Conservation (phyloP, 2,329 filamentous ascomycete genomes). For the Verticillium dahliae region DNA sequence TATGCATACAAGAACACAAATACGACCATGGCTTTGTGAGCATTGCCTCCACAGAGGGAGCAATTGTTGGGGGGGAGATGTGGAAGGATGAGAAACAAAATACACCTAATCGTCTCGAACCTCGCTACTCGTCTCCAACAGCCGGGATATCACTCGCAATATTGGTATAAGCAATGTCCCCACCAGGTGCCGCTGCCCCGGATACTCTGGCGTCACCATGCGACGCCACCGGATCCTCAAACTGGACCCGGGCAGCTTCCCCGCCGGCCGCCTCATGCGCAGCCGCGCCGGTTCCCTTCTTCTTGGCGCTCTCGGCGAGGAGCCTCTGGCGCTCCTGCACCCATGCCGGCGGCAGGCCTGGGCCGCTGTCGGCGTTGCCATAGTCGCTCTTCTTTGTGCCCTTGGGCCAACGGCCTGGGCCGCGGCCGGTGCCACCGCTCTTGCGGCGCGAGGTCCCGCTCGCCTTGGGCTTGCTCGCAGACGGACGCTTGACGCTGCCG, state of each 20-base stretch:
- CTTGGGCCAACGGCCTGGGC: conserved; percentile 61
- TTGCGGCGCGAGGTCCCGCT: conserved; percentile 42
- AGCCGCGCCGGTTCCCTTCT: conserved; percentile 2
- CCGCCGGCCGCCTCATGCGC: neutral
- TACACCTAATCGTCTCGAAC: neutral
- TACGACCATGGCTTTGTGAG: too few species aligned
- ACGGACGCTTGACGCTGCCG: conserved; percentile 15
- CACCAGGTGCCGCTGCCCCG: neutral
- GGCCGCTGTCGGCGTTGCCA: conserved; percentile 58
- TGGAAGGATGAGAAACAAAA: neutral
- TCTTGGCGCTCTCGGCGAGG: conserved; percentile 17
- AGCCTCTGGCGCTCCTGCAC: conserved; percentile 22
- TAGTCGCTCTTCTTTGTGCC: conserved; percentile 64
- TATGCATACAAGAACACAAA: too few species aligned
- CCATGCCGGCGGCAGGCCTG: conserved; percentile 56
- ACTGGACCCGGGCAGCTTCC: neutral
- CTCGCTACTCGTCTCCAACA: neutral
- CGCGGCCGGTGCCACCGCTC: conserved; percentile 56
- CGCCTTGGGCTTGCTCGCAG: conserved; percentile 30
- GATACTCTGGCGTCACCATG: neutral
- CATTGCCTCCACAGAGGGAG: too few species aligned
- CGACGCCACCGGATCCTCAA: neutral
- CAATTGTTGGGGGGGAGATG: too few species aligned
- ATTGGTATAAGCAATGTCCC: neutral
- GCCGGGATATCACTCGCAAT: neutral